Evolutionary conservation across 2,329 filamentous ascomycete species (phyloP).

Genomic region (Ceratocystis eucalypticola): DNA sequence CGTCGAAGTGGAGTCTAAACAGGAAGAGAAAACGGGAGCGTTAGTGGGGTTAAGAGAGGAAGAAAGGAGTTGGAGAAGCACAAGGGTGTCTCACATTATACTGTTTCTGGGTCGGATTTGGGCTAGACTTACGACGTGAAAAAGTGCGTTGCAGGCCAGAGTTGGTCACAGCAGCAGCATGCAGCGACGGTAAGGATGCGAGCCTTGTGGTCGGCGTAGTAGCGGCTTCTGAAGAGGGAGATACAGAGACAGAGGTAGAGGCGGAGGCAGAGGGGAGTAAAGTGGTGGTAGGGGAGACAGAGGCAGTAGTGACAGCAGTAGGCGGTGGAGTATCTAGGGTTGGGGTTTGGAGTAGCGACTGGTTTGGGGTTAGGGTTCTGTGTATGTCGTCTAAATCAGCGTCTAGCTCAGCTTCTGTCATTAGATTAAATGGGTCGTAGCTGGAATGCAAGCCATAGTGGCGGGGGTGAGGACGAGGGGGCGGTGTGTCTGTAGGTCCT

Average conservation of each 20-base stretch:
- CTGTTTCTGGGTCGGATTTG: neutral
- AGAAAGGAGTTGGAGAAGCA: neutral
- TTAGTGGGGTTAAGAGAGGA: neutral
- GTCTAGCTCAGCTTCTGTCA: neutral
- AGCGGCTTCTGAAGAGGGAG: neutral
- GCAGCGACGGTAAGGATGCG: constrained; percentile 38
- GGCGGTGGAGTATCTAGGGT: neutral
- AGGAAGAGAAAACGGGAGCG: neutral
- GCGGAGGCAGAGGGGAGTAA: neutral
- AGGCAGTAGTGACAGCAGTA: neutral
- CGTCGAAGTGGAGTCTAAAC: neutral
- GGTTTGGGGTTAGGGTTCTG: neutral
- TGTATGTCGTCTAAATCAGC: neutral
- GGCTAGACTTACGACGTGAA: constrained; percentile 36
- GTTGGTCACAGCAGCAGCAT: constrained; percentile 65
- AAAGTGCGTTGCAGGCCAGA: constrained; percentile 57
- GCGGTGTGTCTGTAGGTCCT: neutral
- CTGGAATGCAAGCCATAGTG: neutral
- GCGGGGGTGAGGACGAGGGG: neutral
- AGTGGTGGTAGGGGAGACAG: neutral
- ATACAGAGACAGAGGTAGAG: neutral
- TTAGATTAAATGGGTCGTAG: neutral
- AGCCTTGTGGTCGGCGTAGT: neutral
- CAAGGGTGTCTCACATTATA: neutral
- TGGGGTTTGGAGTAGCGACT: neutral